Evolutionary conservation across 176 grass and related monocot species (phyloP), one percentile per base, ranked within the genome.

Genomic region (Phragmites australis): DNA sequence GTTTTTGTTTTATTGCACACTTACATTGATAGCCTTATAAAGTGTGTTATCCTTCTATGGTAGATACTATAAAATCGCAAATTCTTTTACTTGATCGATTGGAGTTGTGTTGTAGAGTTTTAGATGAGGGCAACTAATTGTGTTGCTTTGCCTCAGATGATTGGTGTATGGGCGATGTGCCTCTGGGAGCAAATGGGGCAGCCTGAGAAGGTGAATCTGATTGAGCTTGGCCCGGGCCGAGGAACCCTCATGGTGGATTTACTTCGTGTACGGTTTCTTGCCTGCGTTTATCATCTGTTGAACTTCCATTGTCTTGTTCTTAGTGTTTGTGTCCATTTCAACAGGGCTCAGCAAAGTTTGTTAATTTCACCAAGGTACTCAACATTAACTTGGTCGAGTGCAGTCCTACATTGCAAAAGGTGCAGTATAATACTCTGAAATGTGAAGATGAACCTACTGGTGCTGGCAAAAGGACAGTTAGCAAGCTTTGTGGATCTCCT

Each of bases 101-200:
- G 31, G 11, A 47, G 16, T 46, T 82, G 18, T 74, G 50, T 51
- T 77, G 52, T 81, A 47, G 26, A 5, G 5, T 76, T 18, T 56
- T 32, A 29, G 5, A 55, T 54, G 50, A 65, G 43, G 72, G 6
- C 40, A 74, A 23, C 68, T 84, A 39, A 64, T 75, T 23, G 12
- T 67, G 19, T 55, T 77, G 0, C 49, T 53, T 70, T 70, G 16
- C 68, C 73, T 81, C 85, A 98, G 92, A 91, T 98, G 90, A 79
- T 93, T 59, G 92, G 90, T 40, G 90, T 98, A 16, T 98, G 96
- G 92, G 83, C 83, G 8, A 89, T 94, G 92, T 94, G 88, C 79
- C 87, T 98, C 18, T 98, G 92, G 92, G 88, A 98, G 81, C 92
- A 98, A 89, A 93, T 98, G 90, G 96, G 88, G 21, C 75, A 82